Base-by-base conservation (phyloP, 2,329 filamentous ascomycete genomes). In the Purpureocillium takamizusanense region DNA sequence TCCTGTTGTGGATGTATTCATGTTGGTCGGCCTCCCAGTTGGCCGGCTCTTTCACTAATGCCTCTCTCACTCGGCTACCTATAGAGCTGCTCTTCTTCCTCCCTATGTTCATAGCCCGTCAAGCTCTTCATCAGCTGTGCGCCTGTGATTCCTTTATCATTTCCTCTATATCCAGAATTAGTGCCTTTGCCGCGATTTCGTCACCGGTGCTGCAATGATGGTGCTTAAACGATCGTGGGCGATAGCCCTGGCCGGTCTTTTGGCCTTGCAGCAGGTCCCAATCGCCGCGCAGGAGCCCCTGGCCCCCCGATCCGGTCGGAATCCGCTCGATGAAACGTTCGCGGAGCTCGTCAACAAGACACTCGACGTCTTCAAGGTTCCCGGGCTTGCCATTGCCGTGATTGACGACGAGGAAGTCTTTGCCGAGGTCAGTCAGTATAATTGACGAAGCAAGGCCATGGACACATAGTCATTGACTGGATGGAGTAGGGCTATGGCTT, bases 381-480 rank as follows among this genome's bases (percentile, higher is more conserved):
- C 71, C 2, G 72, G 69, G 0, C 38, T 74, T 6, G 59, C 70
- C 2, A 57, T 75, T 15, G 67, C 64, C 0, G 58, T 75, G 16
- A 52, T 73, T 12, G 63, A 72, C 42, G 63, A 63, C 2, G 55
- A 69, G 11, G 44, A 62, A 4, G 63, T 59, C 7, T 65, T 55
- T 50, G 47, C 60, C 4, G 52, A 63, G 50, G 66, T 66, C 42
- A 4, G 66, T 66, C 42, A 4, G 18, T 13, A 8, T 8, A 34
- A 25, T 25, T 17, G 14, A 16, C 18, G 7, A 6, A 7, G 11
- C 32, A 16, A 34, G 15, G 9, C 16, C 17, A 9, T 10, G 25
- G 6, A 12, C 30, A 17, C 16, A 40, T 14, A 10, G 6, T 33
- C 6, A 15, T 13, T 13, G 25, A 28, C 25, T 28, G 25, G n/a